Base-by-base conservation (phyloP, 176 grass and related monocot species). In the Stipa capillata region DNA sequence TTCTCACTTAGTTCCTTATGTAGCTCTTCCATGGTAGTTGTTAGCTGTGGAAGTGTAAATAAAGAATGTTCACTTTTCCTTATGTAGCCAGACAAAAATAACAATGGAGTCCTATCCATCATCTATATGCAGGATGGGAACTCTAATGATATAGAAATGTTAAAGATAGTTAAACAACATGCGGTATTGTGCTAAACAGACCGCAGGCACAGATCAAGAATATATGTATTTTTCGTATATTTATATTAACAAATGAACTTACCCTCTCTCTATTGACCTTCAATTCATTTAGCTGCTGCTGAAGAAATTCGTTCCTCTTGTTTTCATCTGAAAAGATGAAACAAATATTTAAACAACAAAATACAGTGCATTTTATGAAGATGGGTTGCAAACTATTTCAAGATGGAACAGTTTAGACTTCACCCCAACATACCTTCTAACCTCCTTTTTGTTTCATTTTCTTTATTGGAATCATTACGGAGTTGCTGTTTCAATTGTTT, bases 401-500 rank as follows among this genome's bases (percentile, higher is more conserved):
- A 73, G 41, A 84, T 54, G 8, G 25, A 88, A 75, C 20, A 86
- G 11, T 45, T 62, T 59, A 52, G 8, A 73, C 32, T 76, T 77
- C 43, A 20, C 37, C 74, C 29, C 34, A 17, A 57, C 34, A 78
- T 87, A 99, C 96, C 90, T 82, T 93, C 81, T 83, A 90, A 79
- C 57, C 84, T 91, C 58, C 84, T 87, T 49, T 55, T 85, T 79
- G 72, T 60, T 84, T 78, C 83, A 82, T 25, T 65, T 87, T 91
- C 83, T 72, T 86, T 91, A 70, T 86, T 77, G 4, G 40, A 78
- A 66, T 91, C 74, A 48, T 77, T 66, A 7, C 82, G 80, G 13
- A 95, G 97, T 87, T 85, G 60, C 73, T 73, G 74, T 86, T 72
- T 95, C 67, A 95, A 79, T 59, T 91, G 81, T 58, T 89, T 93